Evolutionary conservation across 2,329 filamentous ascomycete genomes (phyloP), one percentile per base, ranked within the genome.

Genomic region (Didymella pinodella): DNA sequence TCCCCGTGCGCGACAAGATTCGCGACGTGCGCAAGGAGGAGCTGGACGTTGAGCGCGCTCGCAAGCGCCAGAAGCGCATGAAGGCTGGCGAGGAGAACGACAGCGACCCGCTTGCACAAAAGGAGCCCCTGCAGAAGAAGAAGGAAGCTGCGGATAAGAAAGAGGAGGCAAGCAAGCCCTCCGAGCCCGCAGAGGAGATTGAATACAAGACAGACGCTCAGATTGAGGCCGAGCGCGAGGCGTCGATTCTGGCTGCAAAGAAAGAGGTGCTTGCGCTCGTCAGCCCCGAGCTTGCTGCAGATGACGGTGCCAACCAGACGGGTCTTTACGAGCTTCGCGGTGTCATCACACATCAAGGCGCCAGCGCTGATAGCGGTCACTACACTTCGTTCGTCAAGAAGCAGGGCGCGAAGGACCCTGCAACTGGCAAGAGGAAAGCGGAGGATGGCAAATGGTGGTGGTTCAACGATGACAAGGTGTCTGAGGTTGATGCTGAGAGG

Each of bases 301-400:
- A 98, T 72, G 88, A 90, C 16, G 90, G 92, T 20, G 88, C 92
- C 52, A 98, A 98, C 80, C 92, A 94, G 77, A 97, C 93, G 2
- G 95, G 95, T 40, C 84, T 99, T 32, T 99, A 98, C 78, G 94
- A 99, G 80, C 86, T 99, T 44, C 88, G 94, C 26, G 95, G 92
- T 47, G 90, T 99, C 5, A 91, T 99, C 59, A 97, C 96, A 29
- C 95, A 99, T 78, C 95, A 99, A 79, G 95, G 95, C 62, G 92
- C 93, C 59, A 96, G 93, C 74, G 95, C 95, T 20, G 95, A 99
- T 79, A 97, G 94, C 70, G 95, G 95, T 7, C 95, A 99, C 79
- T 99, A 99, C 83, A 99, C 96, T 4, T 90, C 93, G 0, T 99
- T 97, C 75, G 91, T 99, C 68, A 99, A 98, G 85, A 97, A 99